Evolutionary conservation across 768 basidiomycete genomes (phyloP), one percentile per base, ranked within the genome.

Genomic region (Boletus pseudo-olivaceus): DNA sequence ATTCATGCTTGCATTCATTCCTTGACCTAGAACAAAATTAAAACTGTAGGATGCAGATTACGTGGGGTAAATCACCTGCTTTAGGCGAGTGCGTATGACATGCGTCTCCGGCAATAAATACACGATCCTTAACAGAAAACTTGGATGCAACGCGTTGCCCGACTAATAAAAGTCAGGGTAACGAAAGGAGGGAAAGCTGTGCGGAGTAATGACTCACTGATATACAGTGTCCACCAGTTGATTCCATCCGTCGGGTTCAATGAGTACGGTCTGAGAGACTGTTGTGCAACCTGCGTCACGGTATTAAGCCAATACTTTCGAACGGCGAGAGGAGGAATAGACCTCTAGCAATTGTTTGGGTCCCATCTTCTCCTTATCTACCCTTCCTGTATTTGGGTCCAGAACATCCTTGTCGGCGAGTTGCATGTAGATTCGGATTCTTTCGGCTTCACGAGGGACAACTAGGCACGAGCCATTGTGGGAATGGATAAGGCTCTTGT

Each of bases 21-120:
- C 80, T 53, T 82, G 81, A 6, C 79, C 78, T 78, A 35, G 57
- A 20, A 57, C 50, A 58, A 65, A 58, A 7, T 60, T 73, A 44
- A 23, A 59, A 47, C 42, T 19, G 7, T 4, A 19, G 29, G 8
- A 20, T 15, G 32, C n/a, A 20, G 15, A 41, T n/a, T 1, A 7
- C n/a, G 32, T 17, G 15, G 19, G 43, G 48, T 17, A 30, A 61
- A 62, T 53, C 42, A 70, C 75, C 74, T 49, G 76, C 77, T 65
- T 76, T 75, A 1, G 73, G 73, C 1, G 73, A 77, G 45, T 75
- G 75, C 17, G 75, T 77, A 53, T 76, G 78, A 35, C 77, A 82
- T 3, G 80, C 80, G 56, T 81, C 81, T 12, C 82, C 82, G 0
- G 78, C 82, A 44, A 83, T 82, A 58, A 83, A 81, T 2, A 82